Evolutionary conservation across 106 monocot genomes (phyloP), one percentile per base, ranked within the genome.

Genomic region (Phalaenopsis equestris): DNA sequence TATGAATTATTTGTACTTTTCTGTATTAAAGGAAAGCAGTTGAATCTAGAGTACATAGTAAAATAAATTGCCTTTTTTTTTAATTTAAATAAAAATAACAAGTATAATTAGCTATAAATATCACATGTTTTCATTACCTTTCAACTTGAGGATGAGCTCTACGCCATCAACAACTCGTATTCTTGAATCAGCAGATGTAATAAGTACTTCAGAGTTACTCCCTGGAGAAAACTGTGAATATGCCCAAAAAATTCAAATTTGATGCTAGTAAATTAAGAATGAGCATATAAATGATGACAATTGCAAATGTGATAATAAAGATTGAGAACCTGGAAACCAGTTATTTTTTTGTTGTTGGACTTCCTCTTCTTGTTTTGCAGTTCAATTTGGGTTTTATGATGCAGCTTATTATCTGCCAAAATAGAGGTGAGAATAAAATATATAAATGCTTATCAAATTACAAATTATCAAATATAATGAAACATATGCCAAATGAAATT

Each of bases 151-250:
- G 48, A 92, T 87, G 5, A 98, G 67, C 76, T 92, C 89, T 72
- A 79, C 76, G 67, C 92, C 89, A 85, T 98, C 91, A 70, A 94
- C 87, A 46, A 94, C 84, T 36, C 97, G 85, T 56, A 97, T 94
- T 83, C 94, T 84, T 77, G 96, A 97, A 86, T 97, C 96, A 83
- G 96, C 96, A 45, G 96, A 94, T 57, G 96, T 97, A 67, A 98
- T 81, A 41, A 98, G 84, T 55, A 91, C 92, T 88, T 94, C 94
- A 11, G 92, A 85, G 30, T 82, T 86, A 81, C 92, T 92, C 64
- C 89, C 92, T 78, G 92, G 97, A 18, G 89, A 88, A 86, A 98
- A 98, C 97, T 98, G 89, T 90, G 30, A 8, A 38, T 75, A 65
- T n/a, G 23, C 24, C 21, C 21, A 65, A 52, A 52, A 52, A 52